phyloP scores from a whole-genome alignment of 2,329 filamentous ascomycete genomes.

The Penicillium hordei region DNA sequence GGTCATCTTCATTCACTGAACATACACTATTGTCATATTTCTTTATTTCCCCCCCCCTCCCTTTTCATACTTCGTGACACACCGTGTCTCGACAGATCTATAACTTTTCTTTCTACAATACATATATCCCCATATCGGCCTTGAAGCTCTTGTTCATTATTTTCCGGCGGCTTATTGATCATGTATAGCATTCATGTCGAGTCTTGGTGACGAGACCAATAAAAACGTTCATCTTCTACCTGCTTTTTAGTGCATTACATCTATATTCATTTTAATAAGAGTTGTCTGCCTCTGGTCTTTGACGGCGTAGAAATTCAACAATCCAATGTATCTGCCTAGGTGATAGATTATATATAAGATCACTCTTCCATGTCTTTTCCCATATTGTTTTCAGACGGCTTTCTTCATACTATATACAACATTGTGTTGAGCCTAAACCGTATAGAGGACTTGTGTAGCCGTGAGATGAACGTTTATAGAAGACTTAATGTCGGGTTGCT shows the following conservation, averaged over 20 bases:
- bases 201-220: background rate
- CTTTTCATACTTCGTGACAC: background rate
- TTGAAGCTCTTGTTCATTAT: background rate
- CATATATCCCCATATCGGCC: slow-evolving; percentile 6
- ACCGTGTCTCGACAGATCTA: background rate
- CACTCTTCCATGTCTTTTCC: no score
- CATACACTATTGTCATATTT: background rate
- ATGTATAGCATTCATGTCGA: slow-evolving; percentile 1
- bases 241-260: slow-evolving; percentile 1
- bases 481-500: background rate
- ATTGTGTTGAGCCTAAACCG: no score
- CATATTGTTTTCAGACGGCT: no score
- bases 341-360: no score
- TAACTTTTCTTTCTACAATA: slow-evolving; percentile 7
- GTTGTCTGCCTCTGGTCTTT: background rate
- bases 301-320: no score
- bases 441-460: no score
- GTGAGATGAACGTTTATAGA: no score
- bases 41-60: background rate
- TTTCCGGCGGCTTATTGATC: background rate
- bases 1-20: background rate
- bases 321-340: no score
- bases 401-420: no score
- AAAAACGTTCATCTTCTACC: background rate
- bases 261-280: background rate